These are phyloP conservation scores for Botryotinia globosa DNA, from an alignment of 2,329 filamentous ascomycete species.

Conservation along the genomic window DNA sequence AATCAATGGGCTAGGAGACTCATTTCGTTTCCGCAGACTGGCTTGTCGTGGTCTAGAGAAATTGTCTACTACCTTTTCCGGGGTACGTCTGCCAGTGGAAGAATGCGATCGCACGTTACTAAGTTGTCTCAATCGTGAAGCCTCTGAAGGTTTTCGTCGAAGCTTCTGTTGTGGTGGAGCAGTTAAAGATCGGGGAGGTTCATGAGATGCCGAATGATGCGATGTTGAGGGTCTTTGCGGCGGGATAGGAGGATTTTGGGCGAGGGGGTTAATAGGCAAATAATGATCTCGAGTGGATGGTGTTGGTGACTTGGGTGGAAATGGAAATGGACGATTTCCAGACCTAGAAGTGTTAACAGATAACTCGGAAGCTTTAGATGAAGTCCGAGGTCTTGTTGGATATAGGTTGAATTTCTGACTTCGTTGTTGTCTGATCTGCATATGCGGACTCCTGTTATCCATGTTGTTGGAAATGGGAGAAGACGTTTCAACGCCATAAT, in stretches of 20 bases:
- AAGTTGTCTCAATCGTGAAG: conserved; percentile 36
- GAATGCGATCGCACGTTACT: conserved; percentile 36
- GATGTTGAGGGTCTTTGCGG: conserved; percentile 31
- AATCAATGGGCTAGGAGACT: conserved; percentile 32
- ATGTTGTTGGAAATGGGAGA: conserved; percentile 13
- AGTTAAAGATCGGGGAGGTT: conserved; percentile 30
- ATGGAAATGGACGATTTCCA: conserved; percentile 8
- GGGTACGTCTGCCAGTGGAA: conserved; percentile 30
- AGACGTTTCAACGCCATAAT: conserved; percentile 27
- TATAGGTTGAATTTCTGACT: conserved; percentile 37
- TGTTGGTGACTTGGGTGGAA: conserved; percentile 26
- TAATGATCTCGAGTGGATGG: conserved; percentile 18
- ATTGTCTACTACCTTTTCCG: conserved; percentile 31
- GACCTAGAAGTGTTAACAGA: conserved; percentile 1
- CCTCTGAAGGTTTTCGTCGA: conserved; percentile 36
- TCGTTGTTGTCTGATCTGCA: conserved; percentile 27
- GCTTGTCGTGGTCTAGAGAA: conserved; percentile 36
- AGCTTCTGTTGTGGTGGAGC: conserved; percentile 29
- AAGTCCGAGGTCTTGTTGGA: conserved; percentile 30
- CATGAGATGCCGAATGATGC: conserved; percentile 26
- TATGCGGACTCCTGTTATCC: conserved; percentile 21
- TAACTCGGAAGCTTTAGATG: conserved; percentile 27
- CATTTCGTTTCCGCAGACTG: conserved; percentile 32
- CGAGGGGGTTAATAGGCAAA: conserved; percentile 6
- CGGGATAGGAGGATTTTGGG: conserved; percentile 11